These are phyloP conservation scores for Xylaria flabelliformis DNA, from an alignment of 495 filamentous ascomycete genomes.

Conservation along the genomic window DNA sequence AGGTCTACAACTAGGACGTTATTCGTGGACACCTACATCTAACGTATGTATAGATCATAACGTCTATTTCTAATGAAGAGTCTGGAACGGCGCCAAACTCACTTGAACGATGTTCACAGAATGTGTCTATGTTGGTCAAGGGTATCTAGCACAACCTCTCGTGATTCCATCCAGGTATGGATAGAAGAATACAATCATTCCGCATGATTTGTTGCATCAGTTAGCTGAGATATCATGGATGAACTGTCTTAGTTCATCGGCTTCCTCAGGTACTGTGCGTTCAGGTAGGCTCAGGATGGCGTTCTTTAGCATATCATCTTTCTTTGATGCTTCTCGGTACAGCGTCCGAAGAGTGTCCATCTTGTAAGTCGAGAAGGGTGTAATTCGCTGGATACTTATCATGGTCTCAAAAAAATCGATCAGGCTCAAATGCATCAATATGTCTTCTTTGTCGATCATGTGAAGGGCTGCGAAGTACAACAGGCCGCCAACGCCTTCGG, in stretches of 20 bases:
- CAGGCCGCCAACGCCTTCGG: slow-evolving; percentile 58
- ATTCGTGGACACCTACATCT: slow-evolving; percentile 2
- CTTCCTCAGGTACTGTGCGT: slow-evolving; percentile 52
- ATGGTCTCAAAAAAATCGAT: slow-evolving; percentile 78
- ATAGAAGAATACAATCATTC: background rate
- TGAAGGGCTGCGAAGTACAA: slow-evolving; percentile 74
- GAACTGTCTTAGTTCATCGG: slow-evolving; percentile 48
- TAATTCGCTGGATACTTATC: slow-evolving; percentile 59
- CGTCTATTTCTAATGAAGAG: background rate
- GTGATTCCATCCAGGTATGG: background rate
- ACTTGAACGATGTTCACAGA: background rate
- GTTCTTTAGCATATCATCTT: slow-evolving; percentile 49
- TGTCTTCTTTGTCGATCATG: slow-evolving; percentile 78
- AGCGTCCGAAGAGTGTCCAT: slow-evolving; percentile 49
- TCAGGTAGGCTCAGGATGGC: slow-evolving; percentile 52
- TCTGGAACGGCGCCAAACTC: background rate
- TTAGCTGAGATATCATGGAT: slow-evolving; percentile 41
- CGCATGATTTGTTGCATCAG: background rate
- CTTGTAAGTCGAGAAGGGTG: slow-evolving; percentile 47
- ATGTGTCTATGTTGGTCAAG: background rate
- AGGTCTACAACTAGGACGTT: background rate
- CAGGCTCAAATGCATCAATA: slow-evolving; percentile 80
- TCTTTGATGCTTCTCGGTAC: slow-evolving; percentile 44
- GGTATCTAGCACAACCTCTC: slow-evolving; percentile 17
- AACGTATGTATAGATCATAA: slow-evolving; percentile 7